phyloP scores from a whole-genome alignment of 2,329 filamentous ascomycete genomes.

The Harringtonia lauricola region DNA sequence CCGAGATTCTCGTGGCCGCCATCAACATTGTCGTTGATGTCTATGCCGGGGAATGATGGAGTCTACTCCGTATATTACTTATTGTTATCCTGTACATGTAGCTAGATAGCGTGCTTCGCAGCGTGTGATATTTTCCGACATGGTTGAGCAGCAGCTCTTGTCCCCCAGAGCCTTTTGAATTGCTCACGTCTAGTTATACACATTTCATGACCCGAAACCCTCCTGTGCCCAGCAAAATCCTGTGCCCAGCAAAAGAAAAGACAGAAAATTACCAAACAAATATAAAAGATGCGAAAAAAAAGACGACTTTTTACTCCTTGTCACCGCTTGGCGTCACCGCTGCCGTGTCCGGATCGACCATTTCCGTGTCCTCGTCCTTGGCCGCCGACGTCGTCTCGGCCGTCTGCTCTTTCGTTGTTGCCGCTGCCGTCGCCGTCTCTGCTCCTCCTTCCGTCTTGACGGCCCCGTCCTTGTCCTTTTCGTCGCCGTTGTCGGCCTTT shows the following conservation, averaged over 20 bases:
- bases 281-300: not conserved
- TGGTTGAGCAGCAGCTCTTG: too few relatives aligned
- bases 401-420: not conserved
- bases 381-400: conserved; percentile 8
- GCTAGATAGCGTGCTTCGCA: too few relatives aligned
- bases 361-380: conserved; percentile 38
- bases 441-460: conserved; percentile 6
- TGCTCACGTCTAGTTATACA: conserved; percentile 4
- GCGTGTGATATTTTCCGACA: too few relatives aligned
- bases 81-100: too few relatives aligned
- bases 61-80: too few relatives aligned
- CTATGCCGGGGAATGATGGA: conserved; percentile 49
- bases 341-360: conserved; percentile 32
- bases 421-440: conserved; percentile 1
- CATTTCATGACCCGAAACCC: not conserved
- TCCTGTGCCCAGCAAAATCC: not conserved
- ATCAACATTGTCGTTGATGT: conserved; percentile 94
- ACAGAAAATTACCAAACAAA: not conserved
- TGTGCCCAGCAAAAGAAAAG: not conserved
- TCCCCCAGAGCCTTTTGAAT: not conserved
- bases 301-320: conserved; percentile 8
- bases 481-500: not conserved
- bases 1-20: conserved; percentile 83
- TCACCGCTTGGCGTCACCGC: conserved; percentile 15
- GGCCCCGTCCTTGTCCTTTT: conserved; percentile 3